phyloP scores from a whole-genome alignment of 2,329 filamentous ascomycete species.

The Scytalidium lignicola region DNA sequence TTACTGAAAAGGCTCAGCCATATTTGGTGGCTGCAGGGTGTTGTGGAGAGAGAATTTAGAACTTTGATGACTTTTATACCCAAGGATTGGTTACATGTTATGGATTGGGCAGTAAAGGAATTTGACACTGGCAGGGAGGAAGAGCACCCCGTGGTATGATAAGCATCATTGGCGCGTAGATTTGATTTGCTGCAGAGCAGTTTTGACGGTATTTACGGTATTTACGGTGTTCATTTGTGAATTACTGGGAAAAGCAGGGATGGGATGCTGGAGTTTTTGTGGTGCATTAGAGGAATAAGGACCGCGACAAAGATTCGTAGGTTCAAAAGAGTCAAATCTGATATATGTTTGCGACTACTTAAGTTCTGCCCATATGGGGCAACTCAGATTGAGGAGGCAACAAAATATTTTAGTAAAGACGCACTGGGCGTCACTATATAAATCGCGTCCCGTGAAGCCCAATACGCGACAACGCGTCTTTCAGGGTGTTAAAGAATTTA shows the following conservation, averaged over 20 bases:
- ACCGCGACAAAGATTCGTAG: too few relatives aligned
- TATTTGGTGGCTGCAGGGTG: slow-evolving; percentile 65
- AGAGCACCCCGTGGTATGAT: not conserved
- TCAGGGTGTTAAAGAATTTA: not conserved
- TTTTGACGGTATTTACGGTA: too few relatives aligned
- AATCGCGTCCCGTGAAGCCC: too few relatives aligned
- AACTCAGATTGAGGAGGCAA: too few relatives aligned
- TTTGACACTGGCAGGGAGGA: slow-evolving; percentile 4
- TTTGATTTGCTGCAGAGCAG: not conserved
- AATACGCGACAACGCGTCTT: too few relatives aligned
- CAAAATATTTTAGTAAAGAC: too few relatives aligned
- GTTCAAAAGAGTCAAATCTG: too few relatives aligned
- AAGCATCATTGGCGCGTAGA: not conserved
- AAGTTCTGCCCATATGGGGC: too few relatives aligned
- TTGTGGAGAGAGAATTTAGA: slow-evolving; percentile 57
- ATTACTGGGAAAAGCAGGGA: not conserved
- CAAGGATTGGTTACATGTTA: slow-evolving; percentile 13
- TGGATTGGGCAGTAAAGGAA: slow-evolving; percentile 14
- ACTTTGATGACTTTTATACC: slow-evolving; percentile 30
- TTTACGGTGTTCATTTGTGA: too few relatives aligned
- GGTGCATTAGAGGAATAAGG: not conserved
- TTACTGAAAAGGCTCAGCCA: slow-evolving; percentile 56
- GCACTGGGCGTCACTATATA: too few relatives aligned
- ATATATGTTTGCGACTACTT: too few relatives aligned
- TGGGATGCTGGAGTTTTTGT: not conserved